A percentile compares a stretch with the other conserved stretches of the same genome.
Evolutionary conservation across 169 alveolate species (phyloP).

Genomic region (Cryptosporidium sp.): DNA sequence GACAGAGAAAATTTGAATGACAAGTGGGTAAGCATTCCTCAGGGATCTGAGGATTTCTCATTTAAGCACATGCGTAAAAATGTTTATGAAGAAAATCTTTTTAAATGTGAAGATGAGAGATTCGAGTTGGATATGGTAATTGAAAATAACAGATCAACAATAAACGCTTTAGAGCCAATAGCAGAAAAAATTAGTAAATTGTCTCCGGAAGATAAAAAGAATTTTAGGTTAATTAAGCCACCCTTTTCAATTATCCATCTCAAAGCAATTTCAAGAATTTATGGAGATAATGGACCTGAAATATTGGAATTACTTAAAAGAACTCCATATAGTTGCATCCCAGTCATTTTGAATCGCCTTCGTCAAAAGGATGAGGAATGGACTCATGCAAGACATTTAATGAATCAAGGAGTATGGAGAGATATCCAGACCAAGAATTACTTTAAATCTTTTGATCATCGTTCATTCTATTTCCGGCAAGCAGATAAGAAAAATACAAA

Average conservation of each 20-base stretch:
- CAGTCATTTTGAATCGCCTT: constrained; percentile 80
- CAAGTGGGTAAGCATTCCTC: constrained; percentile 85
- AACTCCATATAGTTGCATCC: constrained; percentile 82
- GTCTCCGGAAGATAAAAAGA: constrained; percentile 77
- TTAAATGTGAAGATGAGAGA: constrained; percentile 88
- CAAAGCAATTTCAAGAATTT: constrained; percentile 81
- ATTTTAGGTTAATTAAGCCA: constrained; percentile 63
- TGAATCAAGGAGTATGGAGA: constrained; percentile 81
- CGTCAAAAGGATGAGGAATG: constrained; percentile 80
- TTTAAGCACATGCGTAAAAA: constrained; percentile 85
- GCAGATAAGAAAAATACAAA: constrained; percentile 84
- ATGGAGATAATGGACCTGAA: constrained; percentile 82
- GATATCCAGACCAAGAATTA: constrained; percentile 84
- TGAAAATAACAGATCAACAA: constrained; percentile 79
- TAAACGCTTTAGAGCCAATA: constrained; percentile 79
- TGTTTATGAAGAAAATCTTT: constrained; percentile 86
- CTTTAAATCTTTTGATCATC: constrained; percentile 85
- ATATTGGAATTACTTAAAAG: constrained; percentile 78
- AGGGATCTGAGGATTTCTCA: constrained; percentile 86
- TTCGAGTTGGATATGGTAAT: constrained; percentile 85
- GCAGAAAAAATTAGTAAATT: constrained; percentile 74
- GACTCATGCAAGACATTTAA: constrained; percentile 78
- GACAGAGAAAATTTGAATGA: constrained; percentile 80
- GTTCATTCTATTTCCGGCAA: constrained; percentile 84
- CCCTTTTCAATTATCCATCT: constrained; percentile 78